Conservation (phyloP, 768 basidiomycete species). For the Tricholoma terreum region DNA sequence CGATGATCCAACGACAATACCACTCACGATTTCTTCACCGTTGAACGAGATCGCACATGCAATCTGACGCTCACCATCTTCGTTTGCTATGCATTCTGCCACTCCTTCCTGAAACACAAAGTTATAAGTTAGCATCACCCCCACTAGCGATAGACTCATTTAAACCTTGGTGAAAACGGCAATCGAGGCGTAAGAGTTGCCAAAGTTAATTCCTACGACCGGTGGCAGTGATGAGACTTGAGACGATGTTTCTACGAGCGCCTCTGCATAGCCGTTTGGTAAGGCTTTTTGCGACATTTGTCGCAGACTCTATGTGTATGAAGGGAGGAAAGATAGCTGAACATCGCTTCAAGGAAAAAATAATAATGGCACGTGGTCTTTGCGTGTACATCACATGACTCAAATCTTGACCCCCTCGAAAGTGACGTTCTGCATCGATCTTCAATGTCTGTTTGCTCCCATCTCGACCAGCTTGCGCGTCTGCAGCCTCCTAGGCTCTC, state of each 20-base stretch:
- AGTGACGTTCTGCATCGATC: background rate
- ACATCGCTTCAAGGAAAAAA: background rate
- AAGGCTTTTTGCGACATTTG: constrained; percentile 38
- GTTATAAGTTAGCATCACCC: background rate
- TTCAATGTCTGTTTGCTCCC: constrained; percentile 47
- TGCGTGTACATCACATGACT: background rate
- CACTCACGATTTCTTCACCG: constrained; percentile 83
- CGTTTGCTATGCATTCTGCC: constrained; percentile 95
- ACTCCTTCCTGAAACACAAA: constrained; percentile 65
- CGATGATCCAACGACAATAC: constrained; percentile 1
- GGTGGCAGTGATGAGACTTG: constrained; percentile 44
- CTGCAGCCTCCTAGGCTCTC: constrained; percentile 59
- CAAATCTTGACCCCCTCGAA: background rate
- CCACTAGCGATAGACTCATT: background rate
- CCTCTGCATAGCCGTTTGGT: constrained; percentile 53
- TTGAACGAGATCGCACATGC: constrained; percentile 90
- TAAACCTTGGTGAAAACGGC: constrained; percentile 90
- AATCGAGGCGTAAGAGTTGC: constrained; percentile 92
- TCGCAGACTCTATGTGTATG: background rate
- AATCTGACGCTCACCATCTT: constrained; percentile 98
- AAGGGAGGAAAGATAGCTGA: background rate
- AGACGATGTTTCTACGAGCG: constrained; percentile 31
- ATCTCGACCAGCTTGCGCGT: constrained; percentile 46
- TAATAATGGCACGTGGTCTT: background rate
- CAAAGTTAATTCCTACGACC: constrained; percentile 94